Percentiles rank a stretch among this genome's conserved stretches.
These are phyloP conservation scores for Cochlearia excelsa DNA, from an alignment of 345 rosid genomes.

Conservation along the genomic window DNA sequence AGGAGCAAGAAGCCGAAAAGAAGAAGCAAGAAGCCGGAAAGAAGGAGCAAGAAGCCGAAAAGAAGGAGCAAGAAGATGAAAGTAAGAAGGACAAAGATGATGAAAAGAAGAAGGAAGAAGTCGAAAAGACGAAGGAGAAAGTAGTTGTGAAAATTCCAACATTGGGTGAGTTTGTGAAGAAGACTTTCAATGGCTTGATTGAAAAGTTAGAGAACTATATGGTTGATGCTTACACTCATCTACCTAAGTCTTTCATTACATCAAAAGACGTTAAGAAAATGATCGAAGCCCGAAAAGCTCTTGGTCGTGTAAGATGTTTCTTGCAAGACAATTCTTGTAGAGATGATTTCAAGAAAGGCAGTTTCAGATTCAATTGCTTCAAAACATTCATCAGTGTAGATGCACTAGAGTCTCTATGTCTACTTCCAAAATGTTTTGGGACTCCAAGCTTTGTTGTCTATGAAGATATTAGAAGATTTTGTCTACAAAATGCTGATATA, in stretches of 20 bases:
- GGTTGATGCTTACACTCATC: conserved; percentile 37
- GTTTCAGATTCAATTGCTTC: conserved; percentile 1
- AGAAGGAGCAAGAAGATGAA: too few relatives aligned
- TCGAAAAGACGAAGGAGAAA: not conserved
- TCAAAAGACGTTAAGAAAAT: conserved; percentile 24
- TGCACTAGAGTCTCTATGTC: not conserved
- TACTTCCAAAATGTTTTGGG: not conserved
- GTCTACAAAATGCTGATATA: conserved; percentile 34
- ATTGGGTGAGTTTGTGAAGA: conserved; percentile 24
- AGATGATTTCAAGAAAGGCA: conserved; percentile 6
- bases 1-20: not conserved
- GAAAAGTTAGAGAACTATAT: conserved; percentile 22
- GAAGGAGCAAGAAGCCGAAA: too few relatives aligned
- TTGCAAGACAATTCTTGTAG: not conserved
- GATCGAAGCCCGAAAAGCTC: conserved; percentile 25
- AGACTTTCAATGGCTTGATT: not conserved
- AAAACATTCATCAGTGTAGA: not conserved
- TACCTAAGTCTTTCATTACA: conserved; percentile 35
- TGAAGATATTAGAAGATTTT: conserved; percentile 4
- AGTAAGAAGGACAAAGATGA: too few relatives aligned
- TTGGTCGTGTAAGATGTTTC: conserved; percentile 8
- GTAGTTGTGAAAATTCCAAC: not conserved
- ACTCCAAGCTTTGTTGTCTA: not conserved
- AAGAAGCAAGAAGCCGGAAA: not conserved
- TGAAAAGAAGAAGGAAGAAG: not conserved